Evolutionary conservation across 345 rosid genomes (phyloP), one percentile per base, ranked within the genome.

Genomic region (Arabis hirsuta): DNA sequence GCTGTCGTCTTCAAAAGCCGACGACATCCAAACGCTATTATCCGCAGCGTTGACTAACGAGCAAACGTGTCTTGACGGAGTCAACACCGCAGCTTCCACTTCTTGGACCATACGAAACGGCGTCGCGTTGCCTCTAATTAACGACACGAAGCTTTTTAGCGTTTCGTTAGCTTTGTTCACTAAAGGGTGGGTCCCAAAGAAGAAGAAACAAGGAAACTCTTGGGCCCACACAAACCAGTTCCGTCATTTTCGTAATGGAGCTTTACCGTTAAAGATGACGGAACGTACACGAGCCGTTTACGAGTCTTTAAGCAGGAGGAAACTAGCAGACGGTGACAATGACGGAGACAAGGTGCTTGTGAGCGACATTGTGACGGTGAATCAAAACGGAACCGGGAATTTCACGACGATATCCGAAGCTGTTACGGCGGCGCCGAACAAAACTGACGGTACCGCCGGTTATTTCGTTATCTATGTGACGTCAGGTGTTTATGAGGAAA

Each of bases 11-110:
- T 10, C 38, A 3, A 68, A 76, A 73, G 91, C 95, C 3, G 96
- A 94, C 0, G 91, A 91, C 10, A 74, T 89, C 1, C 93, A 89
- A 51, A 88, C 96, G 12, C 72, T 84, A 9, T 84, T 94, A 1
- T 86, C 95, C 13, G 96, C 98, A 19, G 81, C 86, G 53, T 56
- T 94, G 56, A 94, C 98, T 2, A 91, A 91, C 74, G 88, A 79
- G 31, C 88, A 89, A 62, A 89, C 98, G 0, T 94, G 97, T 57
- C 61, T 81, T 1, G 98, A 89, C 3, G 90, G 98, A 3, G 13
- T 91, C 3, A 78, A 78, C 55, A 62, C 71, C 5, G 76, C 87
- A 0, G 79, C 90, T 31, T 80, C 92, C 0, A 67, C 85, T 32
- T 79, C 86, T 3, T 82, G 85, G 91, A 80, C 84, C 20, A 68